Conservation (phyloP, 495 filamentous ascomycete species). For the Penicillium odoratum region DNA sequence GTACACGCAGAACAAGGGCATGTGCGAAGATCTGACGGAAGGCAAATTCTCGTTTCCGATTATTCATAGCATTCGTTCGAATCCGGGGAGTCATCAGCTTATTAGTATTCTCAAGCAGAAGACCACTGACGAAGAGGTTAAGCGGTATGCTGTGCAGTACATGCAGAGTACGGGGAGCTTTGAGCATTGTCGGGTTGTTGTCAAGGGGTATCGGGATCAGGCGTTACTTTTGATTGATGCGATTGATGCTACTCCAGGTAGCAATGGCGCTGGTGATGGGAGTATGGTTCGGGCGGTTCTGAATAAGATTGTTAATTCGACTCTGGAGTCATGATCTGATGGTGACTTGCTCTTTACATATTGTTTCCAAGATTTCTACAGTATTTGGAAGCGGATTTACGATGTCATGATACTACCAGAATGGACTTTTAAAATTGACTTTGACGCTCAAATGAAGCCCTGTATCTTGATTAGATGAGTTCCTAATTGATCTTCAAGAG, state of each 20-base stretch:
- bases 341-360: neutral
- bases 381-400: neutral
- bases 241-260: conserved; percentile 55
- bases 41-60: conserved; percentile 98
- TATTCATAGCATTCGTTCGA: conserved; percentile 87
- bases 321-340: conserved; percentile 19
- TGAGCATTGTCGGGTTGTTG: conserved; percentile 73
- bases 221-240: conserved; percentile 66
- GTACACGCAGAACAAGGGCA: conserved; percentile 88
- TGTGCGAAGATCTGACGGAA: conserved; percentile 95
- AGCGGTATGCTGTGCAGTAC: conserved; percentile 85
- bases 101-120: conserved; percentile 92
- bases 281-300: conserved; percentile 45
- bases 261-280: conserved; percentile 34
- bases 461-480: too few relatives aligned
- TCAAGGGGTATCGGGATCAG: conserved; percentile 63
- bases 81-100: conserved; percentile 77
- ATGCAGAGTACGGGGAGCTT: conserved; percentile 91
- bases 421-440: too few relatives aligned
- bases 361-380: neutral
- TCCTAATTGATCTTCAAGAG: too few relatives aligned
- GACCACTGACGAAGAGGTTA: conserved; percentile 82
- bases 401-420: conserved; percentile 1
- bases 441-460: too few relatives aligned
- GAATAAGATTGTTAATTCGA: conserved; percentile 47